Evolutionary conservation across 1,284 basidiomycete genomes (phyloP), one percentile per base, ranked within the genome.

Genomic region (Irpex rosettiformis): DNA sequence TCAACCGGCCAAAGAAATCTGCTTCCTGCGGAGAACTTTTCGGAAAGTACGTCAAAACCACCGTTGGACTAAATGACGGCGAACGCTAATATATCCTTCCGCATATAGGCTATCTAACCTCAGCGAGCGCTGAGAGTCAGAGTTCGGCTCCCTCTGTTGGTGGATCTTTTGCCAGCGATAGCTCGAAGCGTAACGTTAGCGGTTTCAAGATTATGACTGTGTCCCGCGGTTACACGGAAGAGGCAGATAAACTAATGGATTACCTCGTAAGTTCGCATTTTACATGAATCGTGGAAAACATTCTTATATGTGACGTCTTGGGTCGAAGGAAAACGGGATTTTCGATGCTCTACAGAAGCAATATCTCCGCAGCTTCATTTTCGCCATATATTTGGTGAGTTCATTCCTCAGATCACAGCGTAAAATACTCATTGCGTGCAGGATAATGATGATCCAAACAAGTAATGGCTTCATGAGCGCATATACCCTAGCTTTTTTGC

Each of bases 381-480:
- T 94, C 65, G 92, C 86, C 2, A 83, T 94, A 59, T 93, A 91
- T 69, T 75, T 94, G 61, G 89, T 90, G 60, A 60, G 82, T 74
- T 8, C 1, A 48, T 45, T 21, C 37, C 18, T 18, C 29, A 21
- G 27, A 37, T 37, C 24, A 10, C 21, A 25, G 28, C 22, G n/a
- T 30, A n/a, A n/a, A n/a, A n/a, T n/a, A n/a, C 25, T 33, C 7
- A 28, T 33, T 40, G 24, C 11, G 30, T 1, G 11, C 60, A 91
- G 89, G 89, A 92, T 65, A 82, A 76, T 61, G 82, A 88, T 63
- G 88, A 92, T 71, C 89, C 90, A 1, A 90, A 82, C 68, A 91
- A 92, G 90, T 91, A 69, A 58, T 70, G 51, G 54, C 62, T 58
- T 68, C 69, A 66, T 72, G 70, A 65, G 37, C 62, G 43, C 33